These are phyloP conservation scores for Neopestalotiopsis rosae DNA, from an alignment of 2,329 filamentous ascomycete species.

Conservation along the genomic window DNA sequence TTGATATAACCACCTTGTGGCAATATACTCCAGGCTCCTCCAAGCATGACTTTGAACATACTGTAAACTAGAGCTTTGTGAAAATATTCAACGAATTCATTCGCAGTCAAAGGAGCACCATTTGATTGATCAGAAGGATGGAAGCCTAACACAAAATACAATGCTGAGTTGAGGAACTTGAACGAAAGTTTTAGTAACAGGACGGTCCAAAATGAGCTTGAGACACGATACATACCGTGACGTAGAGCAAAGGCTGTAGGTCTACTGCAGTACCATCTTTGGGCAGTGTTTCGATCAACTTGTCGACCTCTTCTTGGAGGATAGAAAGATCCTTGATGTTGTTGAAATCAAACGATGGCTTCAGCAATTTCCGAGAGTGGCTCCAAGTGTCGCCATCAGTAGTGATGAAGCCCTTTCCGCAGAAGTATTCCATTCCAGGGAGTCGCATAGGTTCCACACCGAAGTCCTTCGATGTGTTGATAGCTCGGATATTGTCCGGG, in stretches of 20 bases:
- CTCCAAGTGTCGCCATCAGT: constrained; percentile 21
- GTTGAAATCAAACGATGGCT: constrained; percentile 18
- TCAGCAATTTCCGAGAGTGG: constrained; percentile 19
- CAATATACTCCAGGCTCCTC: constrained; percentile 17
- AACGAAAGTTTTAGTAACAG: too few species aligned
- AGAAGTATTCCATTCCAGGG: constrained; percentile 18
- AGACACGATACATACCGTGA: constrained; percentile 19
- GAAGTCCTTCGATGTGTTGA: constrained; percentile 20
- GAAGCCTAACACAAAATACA: constrained; percentile 22
- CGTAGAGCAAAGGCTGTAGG: constrained; percentile 23
- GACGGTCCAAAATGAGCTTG: too few species aligned
- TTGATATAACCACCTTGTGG: constrained; percentile 18
- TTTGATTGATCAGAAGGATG: constrained; percentile 11
- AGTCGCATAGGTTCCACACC: constrained; percentile 20
- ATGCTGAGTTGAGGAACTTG: constrained; percentile 20
- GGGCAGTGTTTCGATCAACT: constrained; percentile 20
- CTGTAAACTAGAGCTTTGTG: constrained; percentile 20
- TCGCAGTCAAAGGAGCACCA: constrained; percentile 14
- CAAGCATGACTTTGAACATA: constrained; percentile 21
- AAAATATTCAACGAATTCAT: constrained; percentile 21
- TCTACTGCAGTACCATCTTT: constrained; percentile 19
- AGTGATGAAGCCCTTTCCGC: constrained; percentile 20
- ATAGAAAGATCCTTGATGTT: constrained; percentile 17
- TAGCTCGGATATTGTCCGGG: constrained; percentile 9
- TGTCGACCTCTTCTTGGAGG: constrained; percentile 15